phyloP scores from a whole-genome alignment of 1,284 basidiomycete species.

The Singerocomus inundabilis region DNA sequence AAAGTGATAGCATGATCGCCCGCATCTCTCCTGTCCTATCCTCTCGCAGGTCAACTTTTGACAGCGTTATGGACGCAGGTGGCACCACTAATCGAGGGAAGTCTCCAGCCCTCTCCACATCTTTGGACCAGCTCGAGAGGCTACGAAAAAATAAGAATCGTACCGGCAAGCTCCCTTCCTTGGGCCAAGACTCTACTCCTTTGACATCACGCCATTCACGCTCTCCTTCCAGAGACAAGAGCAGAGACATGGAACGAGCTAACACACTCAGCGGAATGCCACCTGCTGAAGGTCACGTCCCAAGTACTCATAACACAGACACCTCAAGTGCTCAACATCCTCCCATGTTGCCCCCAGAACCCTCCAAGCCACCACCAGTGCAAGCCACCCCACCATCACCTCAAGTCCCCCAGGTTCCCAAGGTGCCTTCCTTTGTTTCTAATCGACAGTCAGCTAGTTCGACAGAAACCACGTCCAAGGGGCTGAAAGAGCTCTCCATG shows the following conservation, averaged over 20 bases:
- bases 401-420: conserved; percentile 16
- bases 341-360: conserved; percentile 16
- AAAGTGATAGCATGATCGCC: conserved; percentile 18
- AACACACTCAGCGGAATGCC: conserved; percentile 2
- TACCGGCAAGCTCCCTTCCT: conserved; percentile 3
- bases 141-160: conserved; percentile 8
- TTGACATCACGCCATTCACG: conserved; percentile 11
- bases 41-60: conserved; percentile 19
- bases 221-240: conserved; percentile 18
- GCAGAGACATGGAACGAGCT: conserved; percentile 4
- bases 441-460: conserved; percentile 6
- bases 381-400: conserved; percentile 20
- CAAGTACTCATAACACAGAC: background rate
- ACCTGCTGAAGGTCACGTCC: conserved; percentile 2
- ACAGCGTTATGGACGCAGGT: conserved; percentile 6
- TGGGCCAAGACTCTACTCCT: conserved; percentile 3
- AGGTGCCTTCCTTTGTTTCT: conserved; percentile 21
- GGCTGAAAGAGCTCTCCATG: conserved; percentile 20
- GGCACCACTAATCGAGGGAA: conserved; percentile 13
- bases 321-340: background rate
- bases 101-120: conserved; percentile 27
- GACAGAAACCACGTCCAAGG: background rate
- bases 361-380: conserved; percentile 16
- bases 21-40: conserved; percentile 11
- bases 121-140: conserved; percentile 28